Percentiles rank a stretch among this genome's conserved stretches.
Evolutionary conservation across 345 rosid species (phyloP).

Genomic region (Balakata baccata): DNA sequence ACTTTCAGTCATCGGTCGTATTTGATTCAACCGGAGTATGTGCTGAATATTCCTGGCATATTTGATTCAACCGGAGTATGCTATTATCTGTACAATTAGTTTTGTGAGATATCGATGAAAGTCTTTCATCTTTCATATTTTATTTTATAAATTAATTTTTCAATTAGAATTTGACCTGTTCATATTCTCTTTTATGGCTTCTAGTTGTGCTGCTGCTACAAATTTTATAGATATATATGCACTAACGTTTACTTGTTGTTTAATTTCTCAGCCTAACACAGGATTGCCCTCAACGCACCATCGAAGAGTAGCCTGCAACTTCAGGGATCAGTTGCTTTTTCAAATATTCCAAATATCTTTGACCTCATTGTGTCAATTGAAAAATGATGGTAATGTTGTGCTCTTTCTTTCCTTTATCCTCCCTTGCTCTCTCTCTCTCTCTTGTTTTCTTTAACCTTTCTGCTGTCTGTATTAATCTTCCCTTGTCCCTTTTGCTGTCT

Average conservation of each 20-base stretch:
- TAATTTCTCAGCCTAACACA: constrained; percentile 58
- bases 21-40: neutral
- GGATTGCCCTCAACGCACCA: constrained; percentile 84
- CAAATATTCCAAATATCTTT: constrained; percentile 91
- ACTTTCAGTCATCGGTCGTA: neutral
- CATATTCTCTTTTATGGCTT: neutral
- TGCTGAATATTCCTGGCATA: neutral
- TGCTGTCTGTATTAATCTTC: neutral
- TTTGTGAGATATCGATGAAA: neutral
- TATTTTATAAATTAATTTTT: neutral
- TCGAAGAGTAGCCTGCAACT: constrained; percentile 87
- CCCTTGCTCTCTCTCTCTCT: neutral
- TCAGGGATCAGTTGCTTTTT: constrained; percentile 89
- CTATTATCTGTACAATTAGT: neutral
- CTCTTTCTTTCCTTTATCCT: neutral
- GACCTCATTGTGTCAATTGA: constrained; percentile 80
- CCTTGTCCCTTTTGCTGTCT: neutral
- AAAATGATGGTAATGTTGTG: constrained; percentile 71
- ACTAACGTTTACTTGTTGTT: constrained; percentile 28
- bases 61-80: neutral
- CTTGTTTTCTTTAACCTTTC: neutral
- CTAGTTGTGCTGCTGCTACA: neutral
- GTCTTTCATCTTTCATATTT: neutral
- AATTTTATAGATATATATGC: neutral
- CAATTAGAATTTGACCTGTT: neutral